Conservation (phyloP, 768 basidiomycete species). For the Agrocybe pediades region DNA sequence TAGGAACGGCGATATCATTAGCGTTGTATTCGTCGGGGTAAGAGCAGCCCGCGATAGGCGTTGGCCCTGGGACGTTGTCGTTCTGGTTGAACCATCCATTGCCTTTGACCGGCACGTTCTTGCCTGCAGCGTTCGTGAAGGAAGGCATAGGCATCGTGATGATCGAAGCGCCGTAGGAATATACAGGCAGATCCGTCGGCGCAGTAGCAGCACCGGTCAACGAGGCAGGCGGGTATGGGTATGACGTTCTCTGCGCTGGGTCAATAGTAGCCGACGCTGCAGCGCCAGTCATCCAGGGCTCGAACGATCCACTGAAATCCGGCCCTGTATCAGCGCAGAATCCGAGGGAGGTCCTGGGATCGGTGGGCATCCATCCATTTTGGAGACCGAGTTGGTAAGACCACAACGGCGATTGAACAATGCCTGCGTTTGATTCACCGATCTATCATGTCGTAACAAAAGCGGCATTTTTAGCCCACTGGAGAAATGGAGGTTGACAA, state of each 20-base stretch:
- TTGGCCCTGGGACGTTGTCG: conserved; percentile 50
- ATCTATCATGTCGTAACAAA: conserved; percentile 26
- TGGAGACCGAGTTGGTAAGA: conserved; percentile 46
- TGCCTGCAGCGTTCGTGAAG: conserved; percentile 36
- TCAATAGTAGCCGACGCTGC: conserved; percentile 51
- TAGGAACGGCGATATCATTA: conserved; percentile 31
- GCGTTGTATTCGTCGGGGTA: conserved; percentile 55
- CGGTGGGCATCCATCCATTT: conserved; percentile 51
- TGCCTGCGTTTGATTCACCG: conserved; percentile 34
- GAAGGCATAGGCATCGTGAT: conserved; percentile 54
- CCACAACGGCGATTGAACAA: conserved; percentile 49
- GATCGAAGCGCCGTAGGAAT: conserved; percentile 67
- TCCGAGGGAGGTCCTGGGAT: conserved; percentile 54
- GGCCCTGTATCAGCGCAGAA: conserved; percentile 53
- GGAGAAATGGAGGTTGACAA: background rate
- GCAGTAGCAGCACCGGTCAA: conserved; percentile 39
- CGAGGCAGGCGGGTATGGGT: conserved; percentile 66
- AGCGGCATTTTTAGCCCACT: background rate
- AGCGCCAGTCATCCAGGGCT: conserved; percentile 74
- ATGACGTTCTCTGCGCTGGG: conserved; percentile 40
- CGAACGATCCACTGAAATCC: conserved; percentile 45
- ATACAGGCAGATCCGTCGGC: conserved; percentile 55
- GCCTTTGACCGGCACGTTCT: conserved; percentile 37
- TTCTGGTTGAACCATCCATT: conserved; percentile 59
- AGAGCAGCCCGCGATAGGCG: conserved; percentile 52